phyloP scores from a whole-genome alignment of 495 filamentous ascomycete species.

The Penicillium manginii region DNA sequence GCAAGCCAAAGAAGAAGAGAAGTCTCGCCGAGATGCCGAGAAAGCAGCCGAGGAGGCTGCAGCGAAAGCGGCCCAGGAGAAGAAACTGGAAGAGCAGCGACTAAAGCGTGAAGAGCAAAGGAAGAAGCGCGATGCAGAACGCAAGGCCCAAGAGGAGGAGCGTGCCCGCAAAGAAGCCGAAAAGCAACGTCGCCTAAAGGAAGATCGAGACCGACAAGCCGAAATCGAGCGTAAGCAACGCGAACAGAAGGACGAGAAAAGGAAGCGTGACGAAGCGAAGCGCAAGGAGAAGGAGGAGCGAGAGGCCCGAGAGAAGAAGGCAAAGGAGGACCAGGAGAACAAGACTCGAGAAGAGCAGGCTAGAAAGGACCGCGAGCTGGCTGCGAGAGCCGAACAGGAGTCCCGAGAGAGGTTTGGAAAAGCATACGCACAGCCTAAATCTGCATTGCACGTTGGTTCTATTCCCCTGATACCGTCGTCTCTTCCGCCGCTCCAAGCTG shows the following conservation, averaged over 20 bases:
- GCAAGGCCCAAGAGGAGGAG: slow-evolving; percentile 87
- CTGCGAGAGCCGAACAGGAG: slow-evolving; percentile 51
- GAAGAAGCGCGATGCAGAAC: slow-evolving; percentile 91
- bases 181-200: slow-evolving; percentile 73
- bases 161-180: slow-evolving; percentile 77
- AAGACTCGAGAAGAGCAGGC: slow-evolving; percentile 66
- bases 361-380: slow-evolving; percentile 51
- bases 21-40: slow-evolving; percentile 80
- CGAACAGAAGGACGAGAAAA: slow-evolving; percentile 77
- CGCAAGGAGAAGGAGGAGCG: slow-evolving; percentile 73
- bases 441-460: slow-evolving; percentile 43
- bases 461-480: slow-evolving; percentile 54
- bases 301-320: slow-evolving; percentile 71
- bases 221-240: slow-evolving; percentile 74
- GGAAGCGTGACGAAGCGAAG: slow-evolving; percentile 62
- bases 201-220: slow-evolving; percentile 80
- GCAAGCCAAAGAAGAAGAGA: slow-evolving; percentile 86
- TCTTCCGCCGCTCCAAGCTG: slow-evolving; percentile 51
- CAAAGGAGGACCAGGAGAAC: slow-evolving; percentile 68
- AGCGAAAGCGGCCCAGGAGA: slow-evolving; percentile 72
- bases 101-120: slow-evolving; percentile 84
- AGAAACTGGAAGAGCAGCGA: slow-evolving; percentile 78
- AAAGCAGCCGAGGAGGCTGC: slow-evolving; percentile 90
- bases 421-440: slow-evolving; percentile 48
- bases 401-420: slow-evolving; percentile 51